Evolutionary conservation across 441 rosid species (phyloP).

Genomic region (Brassica hybrid): DNA sequence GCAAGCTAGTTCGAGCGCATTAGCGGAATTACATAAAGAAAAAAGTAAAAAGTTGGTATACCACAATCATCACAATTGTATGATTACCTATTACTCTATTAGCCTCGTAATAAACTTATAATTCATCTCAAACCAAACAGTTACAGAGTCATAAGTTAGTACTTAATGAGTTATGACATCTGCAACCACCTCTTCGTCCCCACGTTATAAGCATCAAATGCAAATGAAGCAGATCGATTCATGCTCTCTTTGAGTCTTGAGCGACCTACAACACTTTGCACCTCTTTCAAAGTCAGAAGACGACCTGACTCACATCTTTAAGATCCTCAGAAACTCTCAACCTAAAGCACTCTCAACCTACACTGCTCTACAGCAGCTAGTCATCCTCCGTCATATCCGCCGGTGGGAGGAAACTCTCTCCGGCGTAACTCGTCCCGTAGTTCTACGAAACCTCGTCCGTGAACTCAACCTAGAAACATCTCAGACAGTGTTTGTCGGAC

Average conservation of each 20-base stretch:
- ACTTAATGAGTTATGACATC: too few species aligned
- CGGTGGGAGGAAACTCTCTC: conserved; percentile 50
- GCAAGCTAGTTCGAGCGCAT: too few species aligned
- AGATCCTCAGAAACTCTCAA: not conserved
- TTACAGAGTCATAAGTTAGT: too few species aligned
- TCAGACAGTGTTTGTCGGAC: conserved; percentile 82
- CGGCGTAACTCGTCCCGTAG: conserved; percentile 13
- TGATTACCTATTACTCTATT: not conserved
- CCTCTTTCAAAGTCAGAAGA: not conserved
- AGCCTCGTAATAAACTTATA: too few species aligned
- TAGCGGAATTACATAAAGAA: too few species aligned
- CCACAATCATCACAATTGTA: not conserved
- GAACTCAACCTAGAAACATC: conserved; percentile 93
- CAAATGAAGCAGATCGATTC: too few species aligned
- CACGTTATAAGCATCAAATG: too few species aligned
- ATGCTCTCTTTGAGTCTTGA: too few species aligned
- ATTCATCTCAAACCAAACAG: too few species aligned
- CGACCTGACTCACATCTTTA: not conserved
- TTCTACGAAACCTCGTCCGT: conserved; percentile 59
- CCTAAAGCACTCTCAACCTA: conserved; percentile 77
- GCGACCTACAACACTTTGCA: not conserved
- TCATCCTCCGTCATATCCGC: conserved; percentile 60
- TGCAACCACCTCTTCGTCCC: too few species aligned
- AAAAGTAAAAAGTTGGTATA: not conserved
- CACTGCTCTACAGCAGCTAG: conserved; percentile 66